These are phyloP conservation scores for Penicillium taxi DNA, from an alignment of 495 filamentous ascomycete species.

Conservation along the genomic window DNA sequence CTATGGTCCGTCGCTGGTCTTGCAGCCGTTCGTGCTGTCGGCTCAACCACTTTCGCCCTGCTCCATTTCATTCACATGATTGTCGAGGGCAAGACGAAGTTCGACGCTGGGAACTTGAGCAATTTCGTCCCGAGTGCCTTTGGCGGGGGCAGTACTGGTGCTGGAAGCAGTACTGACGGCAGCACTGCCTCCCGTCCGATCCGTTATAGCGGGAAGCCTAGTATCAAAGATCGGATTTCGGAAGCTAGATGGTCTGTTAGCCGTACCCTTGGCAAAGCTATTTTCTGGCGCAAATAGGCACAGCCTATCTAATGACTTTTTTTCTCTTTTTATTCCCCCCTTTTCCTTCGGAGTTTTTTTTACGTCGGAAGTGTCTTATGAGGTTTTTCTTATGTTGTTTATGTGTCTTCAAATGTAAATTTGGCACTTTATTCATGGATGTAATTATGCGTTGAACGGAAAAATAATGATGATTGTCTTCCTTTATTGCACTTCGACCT, in stretches of 20 bases:
- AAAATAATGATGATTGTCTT: no score
- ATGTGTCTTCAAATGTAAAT: no score
- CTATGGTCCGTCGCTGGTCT: constrained; percentile 86
- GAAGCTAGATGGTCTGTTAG: constrained; percentile 33
- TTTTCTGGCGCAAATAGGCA: constrained; percentile 42
- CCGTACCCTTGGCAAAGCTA: constrained; percentile 28
- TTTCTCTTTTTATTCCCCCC: no score
- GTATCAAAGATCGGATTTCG: constrained; percentile 29
- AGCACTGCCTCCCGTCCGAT: constrained; percentile 17
- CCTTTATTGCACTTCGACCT: no score
- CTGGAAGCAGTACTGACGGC: constrained; percentile 19
- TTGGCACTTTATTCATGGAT: no score
- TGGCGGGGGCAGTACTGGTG: constrained; percentile 19
- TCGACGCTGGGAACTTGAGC: constrained; percentile 38
- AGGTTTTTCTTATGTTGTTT: no score
- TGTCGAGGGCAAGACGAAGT: constrained; percentile 75
- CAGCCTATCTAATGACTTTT: no score
- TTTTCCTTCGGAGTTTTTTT: neutral
- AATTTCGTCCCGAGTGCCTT: constrained; percentile 20
- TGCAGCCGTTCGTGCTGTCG: constrained; percentile 76
- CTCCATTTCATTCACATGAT: constrained; percentile 75
- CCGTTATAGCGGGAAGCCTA: constrained; percentile 28
- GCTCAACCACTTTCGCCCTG: constrained; percentile 70
- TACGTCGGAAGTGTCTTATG: no score
- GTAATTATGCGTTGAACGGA: no score